Base-by-base conservation (phyloP, 495 filamentous ascomycete species). In the Podospora comata region DNA sequence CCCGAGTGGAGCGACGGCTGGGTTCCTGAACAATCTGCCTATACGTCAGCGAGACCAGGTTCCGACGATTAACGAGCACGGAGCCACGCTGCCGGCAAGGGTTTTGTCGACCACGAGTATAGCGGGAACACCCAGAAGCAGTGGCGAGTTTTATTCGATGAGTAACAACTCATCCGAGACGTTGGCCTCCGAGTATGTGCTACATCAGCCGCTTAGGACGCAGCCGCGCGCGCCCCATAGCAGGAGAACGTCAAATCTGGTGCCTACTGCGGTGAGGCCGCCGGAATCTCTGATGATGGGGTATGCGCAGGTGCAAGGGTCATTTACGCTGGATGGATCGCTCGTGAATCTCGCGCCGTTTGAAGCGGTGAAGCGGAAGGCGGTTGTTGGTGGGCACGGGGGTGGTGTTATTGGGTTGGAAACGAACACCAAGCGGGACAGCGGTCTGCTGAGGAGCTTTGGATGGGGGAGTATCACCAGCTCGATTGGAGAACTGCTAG, bases 101-200 rank as follows among this genome's bases (percentile, higher is more conserved):
- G 86, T 96, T 26, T 80, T 96, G 54, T 91, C 93, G 27, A 86
- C 88, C 30, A 86, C 88, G 27, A 94, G 91, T 69, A 81, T 85
- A 71, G 80, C 78, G 48, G 82, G 89, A 64, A 89, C 91, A 59
- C 90, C 92, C 27, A 82, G 96, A 74, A 97, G 92, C 72, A 98
- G 96, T 76, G 91, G 90, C 64, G 95, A 99, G 72, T 96, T 97
- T 70, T 97, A 96, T 76, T 93, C 93, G 4, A 79, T 92, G 69
- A 96, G 95, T 76, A 97, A 97, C 75, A 90, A 96, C 69, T 98
- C 96, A 11, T 91, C 88, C 20, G 95, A 98, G 77, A 98, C 95
- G 23, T 76, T 99, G 53, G 91, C 90, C 19, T 99, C 95, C 0
- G 95, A 98, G 79, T 96, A 97, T 75, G 85, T 90, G 59, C 85